Evolutionary conservation across 176 grass and related monocot species (phyloP).

Genomic region (Aegilops speltoides): DNA sequence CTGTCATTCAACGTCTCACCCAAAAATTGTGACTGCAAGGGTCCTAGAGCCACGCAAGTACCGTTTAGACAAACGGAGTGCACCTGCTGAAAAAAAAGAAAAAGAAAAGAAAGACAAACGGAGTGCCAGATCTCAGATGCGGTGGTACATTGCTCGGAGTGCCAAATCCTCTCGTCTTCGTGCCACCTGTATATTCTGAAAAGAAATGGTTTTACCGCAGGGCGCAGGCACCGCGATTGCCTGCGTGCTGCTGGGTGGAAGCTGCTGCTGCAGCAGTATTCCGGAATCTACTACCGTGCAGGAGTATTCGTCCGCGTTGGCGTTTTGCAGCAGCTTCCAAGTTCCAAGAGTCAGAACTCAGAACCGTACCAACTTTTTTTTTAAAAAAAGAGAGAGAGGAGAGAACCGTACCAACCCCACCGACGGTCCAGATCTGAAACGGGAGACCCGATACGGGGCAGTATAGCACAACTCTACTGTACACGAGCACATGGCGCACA

Average conservation of each 20-base stretch:
- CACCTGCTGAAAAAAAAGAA: no score
- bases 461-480: background rate
- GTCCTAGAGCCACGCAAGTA: no score
- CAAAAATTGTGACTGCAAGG: background rate
- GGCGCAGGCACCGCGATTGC: background rate
- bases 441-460: background rate
- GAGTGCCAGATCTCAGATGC: background rate
- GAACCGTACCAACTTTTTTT: background rate
- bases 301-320: background rate
- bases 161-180: background rate
- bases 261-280: background rate
- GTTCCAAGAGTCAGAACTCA: background rate
- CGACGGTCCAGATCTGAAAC: constrained; percentile 22
- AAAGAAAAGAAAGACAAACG: no score
- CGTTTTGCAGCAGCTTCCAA: background rate
- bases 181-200: no score
- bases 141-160: no score
- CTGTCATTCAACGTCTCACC: background rate
- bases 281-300: background rate
- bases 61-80: no score
- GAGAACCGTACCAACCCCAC: background rate
- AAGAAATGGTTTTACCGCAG: no score
- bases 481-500: background rate
- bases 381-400: no score
- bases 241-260: background rate